A percentile compares a stretch with the other conserved stretches of the same genome.
Conservation (phyloP, 2,329 filamentous ascomycete genomes). For the Plectosphaerella cucumerina region DNA sequence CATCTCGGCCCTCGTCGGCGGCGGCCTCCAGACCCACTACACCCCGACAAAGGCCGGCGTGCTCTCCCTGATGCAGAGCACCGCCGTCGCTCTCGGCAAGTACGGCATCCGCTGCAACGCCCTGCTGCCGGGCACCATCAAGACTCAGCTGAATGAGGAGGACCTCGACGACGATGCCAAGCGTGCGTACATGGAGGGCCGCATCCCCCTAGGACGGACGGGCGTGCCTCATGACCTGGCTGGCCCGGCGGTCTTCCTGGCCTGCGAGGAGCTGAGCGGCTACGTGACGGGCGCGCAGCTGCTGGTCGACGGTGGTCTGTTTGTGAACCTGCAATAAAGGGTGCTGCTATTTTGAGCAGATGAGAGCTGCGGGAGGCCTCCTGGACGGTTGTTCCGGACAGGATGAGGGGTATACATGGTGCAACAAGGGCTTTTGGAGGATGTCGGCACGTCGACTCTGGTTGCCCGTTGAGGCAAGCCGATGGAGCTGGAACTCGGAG, state of each 20-base stretch:
- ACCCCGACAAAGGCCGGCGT: conserved; percentile 86
- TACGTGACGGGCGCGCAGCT: conserved; percentile 82
- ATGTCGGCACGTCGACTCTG: neutral
- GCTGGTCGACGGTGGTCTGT: conserved; percentile 82
- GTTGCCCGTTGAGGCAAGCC: neutral
- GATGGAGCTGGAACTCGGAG: too few species aligned
- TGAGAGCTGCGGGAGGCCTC: neutral
- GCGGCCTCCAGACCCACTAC: conserved; percentile 76
- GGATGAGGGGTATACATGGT: neutral
- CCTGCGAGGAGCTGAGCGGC: conserved; percentile 70
- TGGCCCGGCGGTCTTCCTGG: conserved; percentile 81
- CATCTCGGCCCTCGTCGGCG: conserved; percentile 73
- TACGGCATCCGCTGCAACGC: conserved; percentile 80
- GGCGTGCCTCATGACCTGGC: conserved; percentile 71
- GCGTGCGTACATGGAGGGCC: conserved; percentile 71
- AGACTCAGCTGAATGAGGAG: conserved; percentile 79
- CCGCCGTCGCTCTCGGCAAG: conserved; percentile 72
- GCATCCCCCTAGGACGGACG: conserved; percentile 75
- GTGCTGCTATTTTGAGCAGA: neutral
- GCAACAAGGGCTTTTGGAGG: neutral
- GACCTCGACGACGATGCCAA: conserved; percentile 73
- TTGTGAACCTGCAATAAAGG: conserved; percentile 77
- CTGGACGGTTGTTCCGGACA: neutral
- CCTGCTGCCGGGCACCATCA: conserved; percentile 75
- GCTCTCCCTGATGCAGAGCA: conserved; percentile 76